These are phyloP conservation scores for Zasmidium cellare DNA, from an alignment of 2,329 filamentous ascomycete genomes.

Conservation along the genomic window DNA sequence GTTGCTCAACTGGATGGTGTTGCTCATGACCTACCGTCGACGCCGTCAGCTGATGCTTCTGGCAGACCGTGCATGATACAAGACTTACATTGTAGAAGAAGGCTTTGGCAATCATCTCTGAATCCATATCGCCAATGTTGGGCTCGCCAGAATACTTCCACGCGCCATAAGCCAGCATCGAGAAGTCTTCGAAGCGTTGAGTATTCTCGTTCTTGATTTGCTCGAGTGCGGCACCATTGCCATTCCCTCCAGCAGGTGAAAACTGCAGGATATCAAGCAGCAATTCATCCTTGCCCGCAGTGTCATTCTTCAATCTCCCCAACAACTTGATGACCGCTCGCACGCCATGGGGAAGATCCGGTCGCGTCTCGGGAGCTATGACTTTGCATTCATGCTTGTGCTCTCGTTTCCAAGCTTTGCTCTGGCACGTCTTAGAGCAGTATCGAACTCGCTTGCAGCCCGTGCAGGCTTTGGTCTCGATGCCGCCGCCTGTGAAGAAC, in stretches of 20 bases:
- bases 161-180: slow-evolving; percentile 56
- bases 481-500: slow-evolving; percentile 21
- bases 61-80: not conserved
- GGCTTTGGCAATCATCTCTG: slow-evolving; percentile 13
- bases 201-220: slow-evolving; percentile 46
- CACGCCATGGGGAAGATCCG: slow-evolving; percentile 55
- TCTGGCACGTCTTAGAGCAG: slow-evolving; percentile 62
- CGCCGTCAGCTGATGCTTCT: slow-evolving; percentile 11
- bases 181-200: slow-evolving; percentile 50
- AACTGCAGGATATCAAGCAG: slow-evolving; percentile 28
- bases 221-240: slow-evolving; percentile 45
- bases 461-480: slow-evolving; percentile 54
- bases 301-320: slow-evolving; percentile 24
- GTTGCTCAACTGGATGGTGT: slow-evolving; percentile 59
- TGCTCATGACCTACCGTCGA: slow-evolving; percentile 52
- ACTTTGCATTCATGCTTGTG: slow-evolving; percentile 63
- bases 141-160: slow-evolving; percentile 50
- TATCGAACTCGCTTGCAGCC: slow-evolving; percentile 61
- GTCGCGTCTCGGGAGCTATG: slow-evolving; percentile 42
- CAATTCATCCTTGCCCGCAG: slow-evolving; percentile 24
- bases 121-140: slow-evolving; percentile 24
- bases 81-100: slow-evolving; percentile 22
- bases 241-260: slow-evolving; percentile 15
- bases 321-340: slow-evolving; percentile 58
- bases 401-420: slow-evolving; percentile 57